Base-by-base conservation (phyloP, 164 flowering plant genomes). In the Brasenia schreberi region DNA sequence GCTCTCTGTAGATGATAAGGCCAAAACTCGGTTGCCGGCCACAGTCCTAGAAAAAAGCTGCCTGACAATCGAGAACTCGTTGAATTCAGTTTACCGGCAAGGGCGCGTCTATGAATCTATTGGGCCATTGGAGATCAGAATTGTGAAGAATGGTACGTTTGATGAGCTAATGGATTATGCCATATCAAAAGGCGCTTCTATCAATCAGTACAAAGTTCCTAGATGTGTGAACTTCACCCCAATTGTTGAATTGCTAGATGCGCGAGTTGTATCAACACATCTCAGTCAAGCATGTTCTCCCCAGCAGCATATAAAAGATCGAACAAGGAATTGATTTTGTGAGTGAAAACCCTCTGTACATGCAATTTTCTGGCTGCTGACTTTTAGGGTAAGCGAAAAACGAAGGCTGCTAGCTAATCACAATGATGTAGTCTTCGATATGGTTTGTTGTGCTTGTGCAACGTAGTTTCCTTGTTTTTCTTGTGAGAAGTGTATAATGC, bases 91-190 rank as follows among this genome's bases (percentile, higher is more conserved):
- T 4, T 89, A 87, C 68, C 66, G 96, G n/a, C 90, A 85, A 61
- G 70, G 90, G 43, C 80, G 96, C 42, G 90, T 78, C 5, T 85
- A 83, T 75, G 70, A 78, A 63, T 86, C 92, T 17, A 80, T 86
- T 19, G 96, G 92, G 7, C 85, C 96, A 9, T 72, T 89, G 65
- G 96, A 89, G 77, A 89, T 86, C 16, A 71, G 88, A 69, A 81
- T 87, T 1, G 92, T 87, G 66, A 80, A 75, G 67, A 75, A 59
- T 9, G 96, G 96, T 0, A 85, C 96, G 9, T 87, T 87, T 69
- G 96, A 89, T 67, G 90, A 87, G 73, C 76, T 89, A 1, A 89
- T 89, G 96, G 96, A 89, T 73, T 85, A 87, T 23, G 92, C 96
- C 4, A 85, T 89, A 3, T 84, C 90, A 0, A 73, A 87, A 42